Evolutionary conservation across 1,284 basidiomycete genomes (phyloP), one percentile per base, ranked within the genome.

Genomic region (Ustilago shanxiensis): DNA sequence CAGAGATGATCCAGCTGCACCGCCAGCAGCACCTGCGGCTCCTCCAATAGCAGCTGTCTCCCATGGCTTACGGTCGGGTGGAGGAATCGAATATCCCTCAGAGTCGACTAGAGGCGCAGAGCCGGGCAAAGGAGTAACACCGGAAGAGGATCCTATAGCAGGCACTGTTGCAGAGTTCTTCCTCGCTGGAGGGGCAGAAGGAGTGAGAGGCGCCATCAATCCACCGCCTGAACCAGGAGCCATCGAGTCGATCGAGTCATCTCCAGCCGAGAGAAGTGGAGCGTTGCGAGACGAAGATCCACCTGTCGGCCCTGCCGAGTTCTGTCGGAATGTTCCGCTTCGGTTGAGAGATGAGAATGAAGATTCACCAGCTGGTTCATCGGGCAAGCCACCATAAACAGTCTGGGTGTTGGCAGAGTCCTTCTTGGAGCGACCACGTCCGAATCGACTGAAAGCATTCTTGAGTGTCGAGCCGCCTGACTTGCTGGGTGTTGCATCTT

Each of bases 21-120:
- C 33, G 20, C 29, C 41, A 3, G 22, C 60, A 22, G 56, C 56
- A 3, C 26, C 59, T 14, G 41, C 44, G n/a, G 49, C 60, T 11
- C 45, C 63, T 13, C 33, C 60, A 11, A 49, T 47, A 14, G 45
- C 65, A 8, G 62, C 52, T 1, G 66, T 59, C 79, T 83, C 88
- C 88, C 87, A 89, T 1, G 87, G 87, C 66, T 83, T 87, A 53
- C 87, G 83, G 72, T 88, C 88, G 1, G 87, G 83, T 0, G 89
- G 89, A 16, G 89, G 88, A 11, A 89, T 87, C 11, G 88, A 88
- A 86, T 86, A 89, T 7, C 89, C 89, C 55, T 89, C 88, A 0
- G 83, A 81, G 56, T 89, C 89, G 16, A 89, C 88, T 53, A 79
- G 72, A 41, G 77, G 66, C 28, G 81, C 52, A 60, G 65, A 20